Evolutionary conservation across 495 filamentous ascomycete species (phyloP), one percentile per base, ranked within the genome.

Genomic region (Trichocladium antarcticum): DNA sequence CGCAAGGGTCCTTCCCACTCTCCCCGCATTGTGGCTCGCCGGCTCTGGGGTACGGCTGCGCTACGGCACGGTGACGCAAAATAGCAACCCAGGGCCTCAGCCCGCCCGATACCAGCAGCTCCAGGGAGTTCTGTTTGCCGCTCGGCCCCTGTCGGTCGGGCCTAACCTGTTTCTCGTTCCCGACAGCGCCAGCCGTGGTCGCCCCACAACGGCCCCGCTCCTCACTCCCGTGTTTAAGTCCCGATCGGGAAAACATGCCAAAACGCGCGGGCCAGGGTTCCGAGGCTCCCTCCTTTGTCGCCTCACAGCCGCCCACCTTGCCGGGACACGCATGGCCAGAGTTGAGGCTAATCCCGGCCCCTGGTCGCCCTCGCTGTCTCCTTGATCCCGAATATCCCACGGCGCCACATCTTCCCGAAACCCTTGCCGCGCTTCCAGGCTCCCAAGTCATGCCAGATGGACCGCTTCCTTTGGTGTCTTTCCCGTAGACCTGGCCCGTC

Each of bases 211-310:
- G 64, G 64, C 68, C 67, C 69, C 66, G 64, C 67, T 47, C 29
- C 56, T 57, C 49, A 68, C 59, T 70, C 59, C 68, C 68, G 68
- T 59, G 55, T 56, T 51, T 48, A 64, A 61, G 59, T 65, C 63
- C 63, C 63, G 63, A 54, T 21, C 42, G 34, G n/a, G n/a, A n/a
- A n/a, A n/a, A n/a, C n/a, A n/a, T n/a, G n/a, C n/a, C n/a, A n/a
- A n/a, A n/a, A n/a, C n/a, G n/a, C n/a, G n/a, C n/a, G n/a, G n/a
- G n/a, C n/a, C n/a, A n/a, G n/a, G n/a, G n/a, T n/a, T n/a, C n/a
- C n/a, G n/a, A n/a, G n/a, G n/a, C n/a, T n/a, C n/a, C n/a, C n/a
- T n/a, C n/a, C n/a, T n/a, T n/a, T n/a, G n/a, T 47, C 34, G 17
- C 34, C 34, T 16, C 20, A 22, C 22, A 44, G 34, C 47, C 53